Evolutionary conservation across 2,329 filamentous ascomycete species (phyloP).

Genomic region (Phyllosticta citriasiana): DNA sequence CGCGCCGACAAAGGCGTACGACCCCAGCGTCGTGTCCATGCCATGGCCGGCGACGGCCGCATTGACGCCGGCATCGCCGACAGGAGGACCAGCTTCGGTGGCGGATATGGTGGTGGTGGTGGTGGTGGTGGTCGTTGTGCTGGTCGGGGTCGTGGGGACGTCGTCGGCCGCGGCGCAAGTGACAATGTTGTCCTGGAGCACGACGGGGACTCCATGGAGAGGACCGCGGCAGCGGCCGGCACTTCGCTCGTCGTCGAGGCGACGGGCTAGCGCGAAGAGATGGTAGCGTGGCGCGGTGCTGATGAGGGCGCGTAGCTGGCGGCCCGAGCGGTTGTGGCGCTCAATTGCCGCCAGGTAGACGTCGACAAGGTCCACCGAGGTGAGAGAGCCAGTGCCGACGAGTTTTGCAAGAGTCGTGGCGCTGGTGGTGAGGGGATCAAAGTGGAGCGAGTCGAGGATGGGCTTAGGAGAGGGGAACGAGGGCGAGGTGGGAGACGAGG

Average conservation of each 20-base stretch:
- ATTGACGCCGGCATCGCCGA: background rate
- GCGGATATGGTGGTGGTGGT: background rate
- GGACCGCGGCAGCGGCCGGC: slow-evolving; percentile 26
- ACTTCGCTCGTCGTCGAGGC: slow-evolving; percentile 31
- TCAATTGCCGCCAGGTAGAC: slow-evolving; percentile 26
- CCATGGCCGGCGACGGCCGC: slow-evolving; percentile 13
- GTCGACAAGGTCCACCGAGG: slow-evolving; percentile 27
- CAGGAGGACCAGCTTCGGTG: background rate
- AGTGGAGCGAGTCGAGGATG: slow-evolving; percentile 11
- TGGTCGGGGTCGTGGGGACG: background rate
- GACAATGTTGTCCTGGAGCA: slow-evolving; percentile 34
- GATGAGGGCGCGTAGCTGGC: slow-evolving; percentile 28
- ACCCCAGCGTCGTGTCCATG: slow-evolving; percentile 34
- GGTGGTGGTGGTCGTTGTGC: background rate
- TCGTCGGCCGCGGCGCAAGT: slow-evolving; percentile 21
- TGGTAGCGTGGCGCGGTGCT: slow-evolving; percentile 28
- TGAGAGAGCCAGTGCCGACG: slow-evolving; percentile 20
- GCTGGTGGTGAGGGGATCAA: slow-evolving; percentile 23
- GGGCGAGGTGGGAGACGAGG: background rate
- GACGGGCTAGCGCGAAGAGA: slow-evolving; percentile 25
- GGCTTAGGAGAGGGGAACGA: background rate
- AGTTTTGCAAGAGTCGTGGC: slow-evolving; percentile 24
- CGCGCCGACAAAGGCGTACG: slow-evolving; percentile 29
- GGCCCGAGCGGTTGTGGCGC: slow-evolving; percentile 24
- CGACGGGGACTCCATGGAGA: slow-evolving; percentile 34